Evolutionary conservation across 2,329 filamentous ascomycete species (phyloP).

Genomic region (Lachnellula cervina): DNA sequence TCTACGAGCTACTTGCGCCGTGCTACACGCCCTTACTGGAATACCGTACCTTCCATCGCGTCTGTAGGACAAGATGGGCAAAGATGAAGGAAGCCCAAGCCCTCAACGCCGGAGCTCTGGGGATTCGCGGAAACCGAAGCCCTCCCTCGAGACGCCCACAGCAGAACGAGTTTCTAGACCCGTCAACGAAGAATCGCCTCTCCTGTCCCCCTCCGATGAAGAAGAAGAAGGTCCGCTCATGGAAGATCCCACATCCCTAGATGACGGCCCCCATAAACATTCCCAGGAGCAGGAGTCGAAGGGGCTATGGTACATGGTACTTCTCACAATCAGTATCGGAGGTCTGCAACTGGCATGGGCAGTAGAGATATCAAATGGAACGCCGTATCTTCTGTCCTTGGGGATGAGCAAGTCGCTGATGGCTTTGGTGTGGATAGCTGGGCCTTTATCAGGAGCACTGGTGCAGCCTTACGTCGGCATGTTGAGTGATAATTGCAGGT

Average conservation of each 20-base stretch:
- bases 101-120: too few relatives aligned
- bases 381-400: constrained; percentile 74
- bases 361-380: constrained; percentile 89
- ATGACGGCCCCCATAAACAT: constrained; percentile 41
- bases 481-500: constrained; percentile 70
- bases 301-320: constrained; percentile 77
- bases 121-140: too few relatives aligned
- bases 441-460: constrained; percentile 70
- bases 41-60: too few relatives aligned
- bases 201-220: constrained; percentile 39
- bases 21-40: too few relatives aligned
- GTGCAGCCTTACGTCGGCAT: constrained; percentile 83
- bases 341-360: constrained; percentile 95
- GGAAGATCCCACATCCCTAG: constrained; percentile 30
- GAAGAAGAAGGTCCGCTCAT: constrained; percentile 35
- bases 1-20: too few relatives aligned
- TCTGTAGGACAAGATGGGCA: too few relatives aligned
- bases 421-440: constrained; percentile 80
- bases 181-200: constrained; percentile 44
- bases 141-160: constrained; percentile 13
- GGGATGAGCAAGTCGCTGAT: constrained; percentile 79
- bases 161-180: constrained; percentile 23
- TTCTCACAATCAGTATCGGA: constrained; percentile 81
- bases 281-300: constrained; percentile 58
- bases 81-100: too few relatives aligned